phyloP scores from a whole-genome alignment of 139 green algal genomes.

The Coelastrella sp. region DNA sequence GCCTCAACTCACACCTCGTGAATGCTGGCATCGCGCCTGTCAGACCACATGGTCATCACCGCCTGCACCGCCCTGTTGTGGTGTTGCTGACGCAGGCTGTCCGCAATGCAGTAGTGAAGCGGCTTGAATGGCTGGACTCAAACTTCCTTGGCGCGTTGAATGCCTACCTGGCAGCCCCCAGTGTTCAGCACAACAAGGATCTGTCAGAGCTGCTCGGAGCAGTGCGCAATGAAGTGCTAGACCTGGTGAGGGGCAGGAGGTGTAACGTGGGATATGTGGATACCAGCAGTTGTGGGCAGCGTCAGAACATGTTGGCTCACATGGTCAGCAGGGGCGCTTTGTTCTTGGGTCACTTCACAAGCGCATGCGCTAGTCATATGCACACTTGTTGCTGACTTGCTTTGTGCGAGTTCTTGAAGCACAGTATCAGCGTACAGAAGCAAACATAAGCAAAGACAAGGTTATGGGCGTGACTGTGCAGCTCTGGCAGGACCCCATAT shows the following conservation, averaged over 20 bases:
- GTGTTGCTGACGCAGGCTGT: conserved; percentile 45
- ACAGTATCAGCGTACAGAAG: too few species aligned
- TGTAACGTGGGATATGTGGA: too few species aligned
- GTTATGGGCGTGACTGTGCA: too few species aligned
- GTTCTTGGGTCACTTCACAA: neutral
- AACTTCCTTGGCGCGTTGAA: conserved; percentile 70
- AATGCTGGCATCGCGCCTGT: too few species aligned
- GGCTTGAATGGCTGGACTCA: conserved; percentile 69
- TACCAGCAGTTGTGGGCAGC: too few species aligned
- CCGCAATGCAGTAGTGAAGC: conserved; percentile 58
- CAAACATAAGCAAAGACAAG: too few species aligned
- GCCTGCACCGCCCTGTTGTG: neutral
- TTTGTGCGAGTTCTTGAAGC: too few species aligned
- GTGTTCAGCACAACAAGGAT: conserved; percentile 2
- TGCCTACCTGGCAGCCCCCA: conserved; percentile 52
- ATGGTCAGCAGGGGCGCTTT: neutral
- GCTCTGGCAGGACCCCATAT: too few species aligned
- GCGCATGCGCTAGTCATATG: too few species aligned
- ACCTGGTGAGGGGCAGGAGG: conserved; percentile 41
- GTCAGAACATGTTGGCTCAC: neutral
- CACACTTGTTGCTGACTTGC: too few species aligned
- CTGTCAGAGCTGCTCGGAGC: conserved; percentile 46
- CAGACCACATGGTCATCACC: too few species aligned
- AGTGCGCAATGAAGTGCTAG: conserved; percentile 58
- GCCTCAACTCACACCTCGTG: too few species aligned